A percentile compares a stretch with the other conserved stretches of the same genome.
Evolutionary conservation across 768 basidiomycete species (phyloP).

Genomic region (Podaxis sp.): DNA sequence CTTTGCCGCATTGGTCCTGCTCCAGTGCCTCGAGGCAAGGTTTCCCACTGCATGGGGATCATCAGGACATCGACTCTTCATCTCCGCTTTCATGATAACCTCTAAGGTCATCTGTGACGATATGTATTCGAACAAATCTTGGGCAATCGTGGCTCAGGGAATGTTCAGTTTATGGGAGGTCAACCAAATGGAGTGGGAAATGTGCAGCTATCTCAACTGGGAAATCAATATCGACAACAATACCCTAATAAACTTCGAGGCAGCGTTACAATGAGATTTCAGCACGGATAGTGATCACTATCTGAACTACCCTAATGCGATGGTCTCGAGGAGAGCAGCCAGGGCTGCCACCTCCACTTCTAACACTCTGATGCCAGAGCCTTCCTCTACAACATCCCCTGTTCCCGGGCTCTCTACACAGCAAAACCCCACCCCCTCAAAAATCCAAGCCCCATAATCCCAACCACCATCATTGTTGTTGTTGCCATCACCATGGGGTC

Average conservation of each 20-base stretch:
- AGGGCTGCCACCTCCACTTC: slow-evolving; percentile 41
- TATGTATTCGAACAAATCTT: slow-evolving; percentile 91
- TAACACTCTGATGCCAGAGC: slow-evolving; percentile 42
- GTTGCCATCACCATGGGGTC: slow-evolving; percentile 23
- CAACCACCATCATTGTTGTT: slow-evolving; percentile 27
- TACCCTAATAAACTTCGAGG: slow-evolving; percentile 61
- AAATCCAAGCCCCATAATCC: slow-evolving; percentile 23
- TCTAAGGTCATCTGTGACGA: slow-evolving; percentile 92
- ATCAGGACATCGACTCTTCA: slow-evolving; percentile 86
- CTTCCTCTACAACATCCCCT: slow-evolving; percentile 43
- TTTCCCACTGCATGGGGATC: slow-evolving; percentile 90
- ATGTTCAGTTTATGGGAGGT: slow-evolving; percentile 87
- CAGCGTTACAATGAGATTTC: slow-evolving; percentile 61
- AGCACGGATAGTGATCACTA: slow-evolving; percentile 45
- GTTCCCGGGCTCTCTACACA: slow-evolving; percentile 46
- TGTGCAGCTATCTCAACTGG: slow-evolving; percentile 93
- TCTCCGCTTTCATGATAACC: slow-evolving; percentile 91
- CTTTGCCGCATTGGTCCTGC: slow-evolving; percentile 66
- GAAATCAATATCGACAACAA: slow-evolving; percentile 73
- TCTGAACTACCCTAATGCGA: slow-evolving; percentile 60
- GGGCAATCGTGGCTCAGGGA: slow-evolving; percentile 87
- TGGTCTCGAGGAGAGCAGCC: slow-evolving; percentile 61
- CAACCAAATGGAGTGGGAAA: slow-evolving; percentile 96
- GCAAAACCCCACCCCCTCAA: slow-evolving; percentile 32
- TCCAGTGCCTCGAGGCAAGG: slow-evolving; percentile 85